Percentiles rank a stretch among this genome's conserved stretches.
These are phyloP conservation scores for Globisporangium emineosum DNA, from an alignment of 352 stramenopile species.

Conservation along the genomic window DNA sequence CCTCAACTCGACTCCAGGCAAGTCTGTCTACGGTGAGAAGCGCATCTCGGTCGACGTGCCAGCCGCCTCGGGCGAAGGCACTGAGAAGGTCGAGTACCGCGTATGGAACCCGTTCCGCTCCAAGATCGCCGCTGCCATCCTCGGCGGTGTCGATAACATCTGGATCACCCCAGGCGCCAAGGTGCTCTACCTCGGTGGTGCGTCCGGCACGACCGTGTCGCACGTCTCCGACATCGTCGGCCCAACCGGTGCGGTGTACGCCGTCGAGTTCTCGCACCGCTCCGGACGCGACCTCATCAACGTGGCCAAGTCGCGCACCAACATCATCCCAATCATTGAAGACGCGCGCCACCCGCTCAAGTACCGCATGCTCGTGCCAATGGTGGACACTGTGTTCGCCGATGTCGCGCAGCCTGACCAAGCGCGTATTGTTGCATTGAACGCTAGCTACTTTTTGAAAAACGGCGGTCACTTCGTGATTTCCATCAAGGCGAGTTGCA, in stretches of 20 bases:
- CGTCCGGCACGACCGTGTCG: slow-evolving; percentile 97
- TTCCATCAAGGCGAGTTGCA: slow-evolving; percentile 99
- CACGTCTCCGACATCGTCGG: slow-evolving; percentile 99
- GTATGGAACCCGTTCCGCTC: slow-evolving; percentile 99
- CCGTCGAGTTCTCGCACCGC: slow-evolving; percentile 99
- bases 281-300: slow-evolving; percentile 99
- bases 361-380: slow-evolving; percentile 98
- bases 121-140: slow-evolving; percentile 98
- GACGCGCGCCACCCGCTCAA: slow-evolving; percentile 97
- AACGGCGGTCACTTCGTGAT: slow-evolving; percentile 99
- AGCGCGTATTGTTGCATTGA: slow-evolving; percentile 98
- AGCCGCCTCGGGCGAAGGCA: slow-evolving; percentile 82
- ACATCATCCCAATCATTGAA: slow-evolving; percentile 99
- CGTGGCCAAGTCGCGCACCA: slow-evolving; percentile 98
- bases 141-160: slow-evolving; percentile 99
- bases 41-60: slow-evolving; percentile 97
- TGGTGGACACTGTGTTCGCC: slow-evolving; percentile 99
- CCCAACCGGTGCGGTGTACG: slow-evolving; percentile 96
- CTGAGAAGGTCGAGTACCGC: slow-evolving; percentile 99
- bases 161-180: slow-evolving; percentile 97
- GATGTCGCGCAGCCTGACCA: slow-evolving; percentile 99
- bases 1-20: slow-evolving; percentile 97
- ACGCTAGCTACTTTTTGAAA: slow-evolving; percentile 99
- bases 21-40: slow-evolving; percentile 99
- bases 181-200: slow-evolving; percentile 98